Conservation (phyloP, 1,284 basidiomycete genomes). For the Hortiboletus rubellus region DNA sequence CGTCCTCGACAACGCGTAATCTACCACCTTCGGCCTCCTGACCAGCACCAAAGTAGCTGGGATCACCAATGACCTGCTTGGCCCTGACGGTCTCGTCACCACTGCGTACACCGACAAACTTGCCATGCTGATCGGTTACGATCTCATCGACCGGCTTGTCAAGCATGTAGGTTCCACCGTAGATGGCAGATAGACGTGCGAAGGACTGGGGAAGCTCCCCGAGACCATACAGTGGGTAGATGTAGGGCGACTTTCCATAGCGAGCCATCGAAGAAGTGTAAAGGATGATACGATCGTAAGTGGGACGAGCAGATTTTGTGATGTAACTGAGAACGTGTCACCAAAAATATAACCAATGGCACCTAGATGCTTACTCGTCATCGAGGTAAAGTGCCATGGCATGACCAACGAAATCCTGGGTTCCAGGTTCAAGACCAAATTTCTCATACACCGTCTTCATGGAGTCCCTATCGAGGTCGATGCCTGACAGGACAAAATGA, state of each 20-base stretch:
- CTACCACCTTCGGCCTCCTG: slow-evolving; percentile 67
- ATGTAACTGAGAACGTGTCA: slow-evolving; percentile 69
- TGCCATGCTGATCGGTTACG: slow-evolving; percentile 82
- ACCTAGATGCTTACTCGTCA: slow-evolving; percentile 74
- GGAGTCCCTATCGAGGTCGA: slow-evolving; percentile 83
- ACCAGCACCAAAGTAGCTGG: slow-evolving; percentile 92
- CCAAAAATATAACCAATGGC: neutral
- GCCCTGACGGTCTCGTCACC: slow-evolving; percentile 95
- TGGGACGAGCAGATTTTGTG: slow-evolving; percentile 84
- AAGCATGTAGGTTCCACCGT: slow-evolving; percentile 99
- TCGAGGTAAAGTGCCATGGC: slow-evolving; percentile 99
- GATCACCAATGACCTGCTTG: slow-evolving; percentile 97
- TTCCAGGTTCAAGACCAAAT: slow-evolving; percentile 96
- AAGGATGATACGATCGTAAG: slow-evolving; percentile 95
- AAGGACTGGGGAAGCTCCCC: slow-evolving; percentile 99
- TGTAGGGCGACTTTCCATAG: slow-evolving; percentile 99
- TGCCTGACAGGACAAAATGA: slow-evolving; percentile 47
- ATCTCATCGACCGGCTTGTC: slow-evolving; percentile 95
- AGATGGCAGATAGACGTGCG: slow-evolving; percentile 96
- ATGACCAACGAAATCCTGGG: slow-evolving; percentile 99
- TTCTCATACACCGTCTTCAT: slow-evolving; percentile 97
- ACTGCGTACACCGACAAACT: slow-evolving; percentile 91
- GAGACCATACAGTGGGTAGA: slow-evolving; percentile 98
- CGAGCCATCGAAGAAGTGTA: slow-evolving; percentile 99
- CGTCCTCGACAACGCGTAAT: slow-evolving; percentile 86